A percentile compares a stretch with the other conserved stretches of the same genome.
Conservation (phyloP, 2,329 filamentous ascomycete genomes). For the Penicillium sp. region DNA sequence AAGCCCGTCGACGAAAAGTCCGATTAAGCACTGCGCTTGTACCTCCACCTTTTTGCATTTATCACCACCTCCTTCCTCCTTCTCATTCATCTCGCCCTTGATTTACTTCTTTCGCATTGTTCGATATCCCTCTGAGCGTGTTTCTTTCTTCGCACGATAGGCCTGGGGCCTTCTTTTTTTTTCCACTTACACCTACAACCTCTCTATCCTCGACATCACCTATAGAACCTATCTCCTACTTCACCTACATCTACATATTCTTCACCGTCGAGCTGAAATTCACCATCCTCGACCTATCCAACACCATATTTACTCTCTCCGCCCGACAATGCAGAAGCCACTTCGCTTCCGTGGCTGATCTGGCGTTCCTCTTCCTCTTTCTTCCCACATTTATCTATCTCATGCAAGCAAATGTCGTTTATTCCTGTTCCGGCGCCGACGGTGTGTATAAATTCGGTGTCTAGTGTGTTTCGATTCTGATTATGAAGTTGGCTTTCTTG, state of each 20-base stretch:
- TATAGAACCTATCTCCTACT: background rate
- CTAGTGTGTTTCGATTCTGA: background rate
- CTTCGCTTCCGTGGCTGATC: background rate
- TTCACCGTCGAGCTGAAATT: background rate
- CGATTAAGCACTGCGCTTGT: conserved; percentile 8
- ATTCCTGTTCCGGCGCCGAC: background rate
- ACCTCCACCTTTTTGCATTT: background rate
- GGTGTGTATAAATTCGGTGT: conserved; percentile 1
- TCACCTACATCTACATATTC: background rate
- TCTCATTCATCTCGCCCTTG: conserved; percentile 17
- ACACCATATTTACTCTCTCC: background rate
- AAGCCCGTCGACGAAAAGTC: conserved; percentile 31
- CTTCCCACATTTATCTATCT: background rate
- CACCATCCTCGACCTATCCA: background rate
- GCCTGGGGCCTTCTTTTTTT: conserved; percentile 30
- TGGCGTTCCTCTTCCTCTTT: background rate
- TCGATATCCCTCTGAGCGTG: conserved; percentile 36
- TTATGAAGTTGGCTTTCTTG: background rate
- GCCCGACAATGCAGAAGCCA: background rate
- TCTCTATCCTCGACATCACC: conserved; percentile 6
- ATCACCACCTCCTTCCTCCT: conserved; percentile 6
- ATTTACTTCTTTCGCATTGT: conserved; percentile 23
- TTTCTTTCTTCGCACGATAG: conserved; percentile 20
- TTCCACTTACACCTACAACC: conserved; percentile 10
- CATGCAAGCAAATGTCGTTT: background rate